A percentile compares a stretch with the other conserved stretches of the same genome.
Evolutionary conservation across 495 filamentous ascomycete species (phyloP).

Genomic region (Rusavskia elegans): DNA sequence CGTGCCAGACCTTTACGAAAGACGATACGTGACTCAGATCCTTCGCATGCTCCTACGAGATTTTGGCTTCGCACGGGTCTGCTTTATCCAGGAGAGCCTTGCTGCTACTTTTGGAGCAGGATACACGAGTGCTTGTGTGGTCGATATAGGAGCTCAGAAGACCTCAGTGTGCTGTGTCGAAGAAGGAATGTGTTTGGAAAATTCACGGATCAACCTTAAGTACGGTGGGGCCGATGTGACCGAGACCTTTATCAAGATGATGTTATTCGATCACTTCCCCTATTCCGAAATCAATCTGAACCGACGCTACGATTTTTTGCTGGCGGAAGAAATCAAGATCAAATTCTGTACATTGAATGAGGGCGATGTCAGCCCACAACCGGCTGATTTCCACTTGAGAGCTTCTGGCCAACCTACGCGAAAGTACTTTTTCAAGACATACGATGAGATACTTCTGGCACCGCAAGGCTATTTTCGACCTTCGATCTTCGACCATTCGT

Average conservation of each 20-base stretch:
- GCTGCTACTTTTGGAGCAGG: constrained; percentile 94
- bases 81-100: constrained; percentile 89
- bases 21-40: constrained; percentile 68
- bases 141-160: constrained; percentile 95
- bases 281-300: constrained; percentile 86
- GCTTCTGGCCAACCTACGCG: constrained; percentile 74
- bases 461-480: constrained; percentile 86
- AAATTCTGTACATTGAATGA: constrained; percentile 80
- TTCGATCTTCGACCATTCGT: constrained; percentile 60
- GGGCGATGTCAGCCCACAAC: constrained; percentile 62
- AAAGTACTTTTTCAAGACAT: constrained; percentile 87
- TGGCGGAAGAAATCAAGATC: constrained; percentile 89
- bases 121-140: constrained; percentile 80
- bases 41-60: constrained; percentile 75
- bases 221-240: constrained; percentile 87
- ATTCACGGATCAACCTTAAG: constrained; percentile 85
- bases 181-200: constrained; percentile 86
- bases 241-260: constrained; percentile 89
- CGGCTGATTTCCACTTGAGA: constrained; percentile 75
- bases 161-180: constrained; percentile 96
- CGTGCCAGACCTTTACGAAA: constrained; percentile 92
- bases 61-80: constrained; percentile 72
- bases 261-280: constrained; percentile 87
- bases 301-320: constrained; percentile 77
- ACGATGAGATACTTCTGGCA: constrained; percentile 83